Base-by-base conservation (phyloP, 495 filamentous ascomycete species). In the Penicillium herquei region DNA sequence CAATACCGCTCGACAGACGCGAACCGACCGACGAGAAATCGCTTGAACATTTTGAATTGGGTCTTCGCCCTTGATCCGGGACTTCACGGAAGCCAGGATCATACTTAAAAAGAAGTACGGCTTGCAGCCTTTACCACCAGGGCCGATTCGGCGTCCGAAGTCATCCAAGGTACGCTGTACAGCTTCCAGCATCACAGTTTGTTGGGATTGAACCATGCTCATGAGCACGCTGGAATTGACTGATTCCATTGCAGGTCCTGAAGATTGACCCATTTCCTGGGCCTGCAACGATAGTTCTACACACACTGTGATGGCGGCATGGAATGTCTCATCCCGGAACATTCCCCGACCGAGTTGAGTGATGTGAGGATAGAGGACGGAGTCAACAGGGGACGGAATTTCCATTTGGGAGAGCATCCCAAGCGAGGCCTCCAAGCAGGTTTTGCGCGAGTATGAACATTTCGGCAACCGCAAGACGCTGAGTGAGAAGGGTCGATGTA, bases 381-480 rank as follows among this genome's bases (percentile, higher is more conserved):
- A 13, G 13, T 62, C 59, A 0, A 62, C 39, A 30, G 71, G 48
- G 49, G 57, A 12, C 0, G 65, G 58, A n/a, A 68, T 57, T 33
- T 73, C 68, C 65, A 78, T 64, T 35, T 67, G 68, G 0, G 78
- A 79, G 13, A 84, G 60, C 21, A 84, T 74, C 16, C 78, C 71
- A 30, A 83, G 58, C 0, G 79, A 74, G 13, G 70, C 63, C 32
- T 86, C 83, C 0, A 85, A 59, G 39, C 74, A 73, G 7, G 79
- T 62, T 57, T 82, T 85, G 6, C 74, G 78, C 5, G 83, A 85
- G 59, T 78, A 85, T 34, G 80, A 78, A 59, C 78, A 85, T 54
- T 78, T 63, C 0, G 78, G 80, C 13, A 82, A 73, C 9, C 65
- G 58, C 8, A 67, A 68, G 14, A 81, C 78, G 51, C 79, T 74